Conservation (phyloP, 2,329 filamentous ascomycete species). For the Cladosporium velox region DNA sequence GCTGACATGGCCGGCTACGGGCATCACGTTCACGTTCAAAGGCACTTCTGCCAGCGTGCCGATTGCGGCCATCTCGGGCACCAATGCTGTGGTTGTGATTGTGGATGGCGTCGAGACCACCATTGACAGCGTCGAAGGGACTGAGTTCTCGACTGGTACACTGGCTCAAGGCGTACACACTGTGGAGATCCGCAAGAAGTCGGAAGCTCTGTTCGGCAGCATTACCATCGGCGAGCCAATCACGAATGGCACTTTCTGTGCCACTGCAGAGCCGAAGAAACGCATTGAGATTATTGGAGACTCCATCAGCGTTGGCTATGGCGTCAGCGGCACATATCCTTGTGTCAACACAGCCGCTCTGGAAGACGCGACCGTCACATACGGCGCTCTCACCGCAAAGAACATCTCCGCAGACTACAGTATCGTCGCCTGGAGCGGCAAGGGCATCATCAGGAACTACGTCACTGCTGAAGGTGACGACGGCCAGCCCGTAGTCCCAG, state of each 20-base stretch:
- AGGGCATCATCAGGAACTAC: conserved; percentile 48
- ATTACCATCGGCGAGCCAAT: conserved; percentile 37
- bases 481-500: conserved; percentile 40
- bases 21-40: conserved; percentile 45
- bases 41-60: conserved; percentile 44
- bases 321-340: conserved; percentile 44
- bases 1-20: conserved; percentile 50
- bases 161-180: conserved; percentile 40
- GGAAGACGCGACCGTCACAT: conserved; percentile 46
- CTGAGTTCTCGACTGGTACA: conserved; percentile 36
- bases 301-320: conserved; percentile 50
- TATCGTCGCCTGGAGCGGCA: conserved; percentile 45
- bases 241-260: conserved; percentile 35
- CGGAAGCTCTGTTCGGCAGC: conserved; percentile 41
- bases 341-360: conserved; percentile 45
- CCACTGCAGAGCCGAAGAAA: conserved; percentile 31
- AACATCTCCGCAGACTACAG: conserved; percentile 47
- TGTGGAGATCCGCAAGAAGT: conserved; percentile 44
- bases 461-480: conserved; percentile 32
- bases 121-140: conserved; percentile 34
- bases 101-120: conserved; percentile 29
- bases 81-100: conserved; percentile 39
- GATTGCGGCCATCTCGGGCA: conserved; percentile 36
- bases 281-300: conserved; percentile 50
- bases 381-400: conserved; percentile 47